These are phyloP conservation scores for Cordyceps fumosorosea DNA, from an alignment of 2,329 filamentous ascomycete genomes.

Conservation along the genomic window DNA sequence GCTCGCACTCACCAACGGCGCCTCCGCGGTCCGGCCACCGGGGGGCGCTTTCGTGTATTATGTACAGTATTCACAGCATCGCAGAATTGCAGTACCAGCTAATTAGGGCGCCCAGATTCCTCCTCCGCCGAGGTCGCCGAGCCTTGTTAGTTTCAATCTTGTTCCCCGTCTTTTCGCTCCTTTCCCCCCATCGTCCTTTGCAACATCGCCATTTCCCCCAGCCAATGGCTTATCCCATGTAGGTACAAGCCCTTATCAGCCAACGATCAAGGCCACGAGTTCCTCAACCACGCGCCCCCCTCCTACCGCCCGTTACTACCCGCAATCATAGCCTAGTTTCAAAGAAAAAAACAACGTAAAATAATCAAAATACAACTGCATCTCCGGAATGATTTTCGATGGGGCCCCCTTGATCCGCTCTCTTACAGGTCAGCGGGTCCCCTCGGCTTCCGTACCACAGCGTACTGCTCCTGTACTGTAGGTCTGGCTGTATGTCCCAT, in stretches of 20 bases:
- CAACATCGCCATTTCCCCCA: neutral
- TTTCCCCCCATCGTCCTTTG: neutral
- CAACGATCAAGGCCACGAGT: conserved; percentile 3
- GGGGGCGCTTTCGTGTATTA: conserved; percentile 2
- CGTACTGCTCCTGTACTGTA: too few relatives aligned
- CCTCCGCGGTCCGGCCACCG: conserved; percentile 8
- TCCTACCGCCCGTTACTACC: neutral
- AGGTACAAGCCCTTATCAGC: neutral
- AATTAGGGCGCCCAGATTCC: neutral
- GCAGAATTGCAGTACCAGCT: too few relatives aligned
- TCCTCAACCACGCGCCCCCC: neutral
- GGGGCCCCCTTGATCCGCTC: conserved; percentile 2
- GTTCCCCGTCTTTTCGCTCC: neutral
- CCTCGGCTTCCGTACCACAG: neutral
- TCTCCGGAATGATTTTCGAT: neutral
- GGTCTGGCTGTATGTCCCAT: neutral
- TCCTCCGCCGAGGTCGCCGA: neutral
- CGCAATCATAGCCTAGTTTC: neutral
- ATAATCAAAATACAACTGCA: neutral
- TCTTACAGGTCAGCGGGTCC: conserved; percentile 9
- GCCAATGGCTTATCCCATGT: neutral
- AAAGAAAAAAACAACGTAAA: neutral
- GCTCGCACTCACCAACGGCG: neutral
- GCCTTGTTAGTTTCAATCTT: neutral
- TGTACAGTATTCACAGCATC: neutral